Percentiles rank a stretch among this genome's conserved stretches.
These are phyloP conservation scores for Nicotiana tomentosiformis DNA, from an alignment of 257 asterid genomes.

Conservation along the genomic window DNA sequence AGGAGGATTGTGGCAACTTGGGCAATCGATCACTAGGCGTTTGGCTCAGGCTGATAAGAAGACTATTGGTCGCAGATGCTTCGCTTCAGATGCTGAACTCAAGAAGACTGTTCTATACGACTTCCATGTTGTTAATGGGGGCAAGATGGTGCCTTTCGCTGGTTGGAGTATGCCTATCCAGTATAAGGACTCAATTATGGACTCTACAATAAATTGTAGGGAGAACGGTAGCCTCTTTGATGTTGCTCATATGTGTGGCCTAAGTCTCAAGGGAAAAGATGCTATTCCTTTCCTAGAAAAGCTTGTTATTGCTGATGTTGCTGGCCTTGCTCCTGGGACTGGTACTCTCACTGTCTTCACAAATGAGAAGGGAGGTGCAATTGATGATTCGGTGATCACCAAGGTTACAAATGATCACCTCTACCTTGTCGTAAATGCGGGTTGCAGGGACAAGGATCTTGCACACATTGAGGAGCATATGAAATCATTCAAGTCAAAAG, in stretches of 20 bases:
- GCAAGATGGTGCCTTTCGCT: slow-evolving; percentile 98
- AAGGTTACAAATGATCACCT: slow-evolving; percentile 79
- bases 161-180: slow-evolving; percentile 99
- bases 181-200: slow-evolving; percentile 97
- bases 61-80: slow-evolving; percentile 62
- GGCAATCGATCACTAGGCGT: slow-evolving; percentile 85
- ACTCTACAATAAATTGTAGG: slow-evolving; percentile 91
- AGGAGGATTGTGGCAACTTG: slow-evolving; percentile 98
- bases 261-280: slow-evolving; percentile 94
- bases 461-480: slow-evolving; percentile 97
- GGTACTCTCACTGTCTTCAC: slow-evolving; percentile 89
- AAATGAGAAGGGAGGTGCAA: slow-evolving; percentile 96
- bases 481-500: slow-evolving; percentile 82
- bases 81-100: slow-evolving; percentile 91
- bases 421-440: slow-evolving; percentile 94
- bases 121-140: slow-evolving; percentile 91
- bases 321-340: slow-evolving; percentile 87
- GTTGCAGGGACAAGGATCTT: slow-evolving; percentile 97
- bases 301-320: slow-evolving; percentile 93
- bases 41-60: slow-evolving; percentile 66
- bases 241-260: slow-evolving; percentile 97
- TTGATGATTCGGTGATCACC: slow-evolving; percentile 91
- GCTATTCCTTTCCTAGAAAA: slow-evolving; percentile 80
- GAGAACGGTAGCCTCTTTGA: slow-evolving; percentile 93
- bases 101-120: slow-evolving; percentile 89